Conservation (phyloP, 2,329 filamentous ascomycete species). For the Ophiostoma perfectum region DNA sequence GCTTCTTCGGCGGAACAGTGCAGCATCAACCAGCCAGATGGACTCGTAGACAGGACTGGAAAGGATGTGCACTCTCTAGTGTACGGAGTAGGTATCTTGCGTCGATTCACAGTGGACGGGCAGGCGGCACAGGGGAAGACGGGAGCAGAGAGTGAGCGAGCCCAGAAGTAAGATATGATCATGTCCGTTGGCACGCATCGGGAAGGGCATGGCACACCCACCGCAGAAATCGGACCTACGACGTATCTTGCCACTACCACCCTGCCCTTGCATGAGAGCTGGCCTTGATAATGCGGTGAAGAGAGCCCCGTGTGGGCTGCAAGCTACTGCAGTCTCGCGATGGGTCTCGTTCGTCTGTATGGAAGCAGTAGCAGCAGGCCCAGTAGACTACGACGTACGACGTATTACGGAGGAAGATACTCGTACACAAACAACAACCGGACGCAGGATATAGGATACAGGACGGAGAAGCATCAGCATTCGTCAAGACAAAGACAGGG, state of each 20-base stretch:
- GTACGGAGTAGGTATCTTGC: no score
- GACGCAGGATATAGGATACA: not conserved
- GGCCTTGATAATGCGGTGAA: slow-evolving; percentile 10
- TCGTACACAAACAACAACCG: no score
- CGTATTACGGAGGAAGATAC: no score
- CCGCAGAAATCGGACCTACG: not conserved
- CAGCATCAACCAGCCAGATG: no score
- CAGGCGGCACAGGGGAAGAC: slow-evolving; percentile 14
- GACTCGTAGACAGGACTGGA: not conserved
- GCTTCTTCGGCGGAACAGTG: no score
- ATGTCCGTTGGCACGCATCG: slow-evolving; percentile 1
- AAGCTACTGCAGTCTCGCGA: slow-evolving; percentile 14
- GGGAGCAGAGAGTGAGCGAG: not conserved
- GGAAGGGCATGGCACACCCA: not conserved
- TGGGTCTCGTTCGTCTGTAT: not conserved
- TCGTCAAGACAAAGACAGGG: not conserved
- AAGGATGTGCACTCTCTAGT: slow-evolving; percentile 18
- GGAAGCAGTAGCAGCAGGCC: not conserved
- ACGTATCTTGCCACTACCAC: not conserved
- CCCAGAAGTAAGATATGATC: not conserved
- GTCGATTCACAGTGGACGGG: not conserved
- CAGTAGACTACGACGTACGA: no score
- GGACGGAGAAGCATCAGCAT: not conserved
- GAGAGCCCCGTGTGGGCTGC: slow-evolving; percentile 3
- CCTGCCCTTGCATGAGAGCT: not conserved